phyloP scores from a whole-genome alignment of 2,329 filamentous ascomycete genomes.

The Fusarium brevicatenulatum region DNA sequence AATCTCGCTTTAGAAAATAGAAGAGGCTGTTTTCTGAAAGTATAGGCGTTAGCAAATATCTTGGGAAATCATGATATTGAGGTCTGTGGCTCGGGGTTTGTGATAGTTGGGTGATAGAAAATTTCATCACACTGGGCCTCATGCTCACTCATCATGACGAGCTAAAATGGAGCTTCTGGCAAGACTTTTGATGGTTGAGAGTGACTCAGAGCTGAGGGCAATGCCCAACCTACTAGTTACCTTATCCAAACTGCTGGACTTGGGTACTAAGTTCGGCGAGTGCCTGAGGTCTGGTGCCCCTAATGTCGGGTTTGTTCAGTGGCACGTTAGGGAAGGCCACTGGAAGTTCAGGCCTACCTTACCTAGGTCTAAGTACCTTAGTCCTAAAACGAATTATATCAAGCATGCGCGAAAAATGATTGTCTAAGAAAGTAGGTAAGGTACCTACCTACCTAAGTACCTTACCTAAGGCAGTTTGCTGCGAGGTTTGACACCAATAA shows the following conservation, averaged over 20 bases:
- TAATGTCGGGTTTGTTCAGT: conserved; percentile 21
- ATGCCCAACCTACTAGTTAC: conserved; percentile 11
- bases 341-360: neutral
- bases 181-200: conserved; percentile 32
- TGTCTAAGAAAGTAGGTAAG: too few relatives aligned
- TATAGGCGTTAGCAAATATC: neutral
- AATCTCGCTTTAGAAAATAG: conserved; percentile 9
- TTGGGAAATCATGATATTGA: conserved; percentile 8
- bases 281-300: conserved; percentile 14
- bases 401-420: neutral
- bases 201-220: conserved; percentile 33
- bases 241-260: conserved; percentile 6
- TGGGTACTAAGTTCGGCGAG: neutral
- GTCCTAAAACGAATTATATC: neutral
- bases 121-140: conserved; percentile 42
- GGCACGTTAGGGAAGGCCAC: conserved; percentile 4
- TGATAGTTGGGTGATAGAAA: conserved; percentile 41
- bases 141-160: conserved; percentile 43
- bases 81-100: conserved; percentile 25
- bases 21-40: neutral
- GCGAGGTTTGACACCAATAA: neutral
- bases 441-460: too few relatives aligned
- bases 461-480: neutral
- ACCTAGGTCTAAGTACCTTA: neutral
- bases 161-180: conserved; percentile 37